These are phyloP conservation scores for Sporothrix sp. DNA, from an alignment of 2,329 filamentous ascomycete species.

Conservation along the genomic window DNA sequence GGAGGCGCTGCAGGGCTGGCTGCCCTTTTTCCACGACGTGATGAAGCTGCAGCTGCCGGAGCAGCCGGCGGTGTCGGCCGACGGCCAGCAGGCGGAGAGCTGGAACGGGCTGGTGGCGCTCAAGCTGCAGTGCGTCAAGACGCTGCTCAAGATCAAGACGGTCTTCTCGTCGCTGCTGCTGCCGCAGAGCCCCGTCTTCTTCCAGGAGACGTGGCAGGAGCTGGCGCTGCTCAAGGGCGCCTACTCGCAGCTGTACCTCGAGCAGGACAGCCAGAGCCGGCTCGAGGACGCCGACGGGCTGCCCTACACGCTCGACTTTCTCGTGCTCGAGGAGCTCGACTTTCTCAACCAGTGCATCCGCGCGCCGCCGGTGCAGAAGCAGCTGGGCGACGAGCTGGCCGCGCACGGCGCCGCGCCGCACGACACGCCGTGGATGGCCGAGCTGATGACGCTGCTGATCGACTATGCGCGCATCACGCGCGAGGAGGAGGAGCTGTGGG, in stretches of 20 bases:
- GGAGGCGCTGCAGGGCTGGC: conserved; percentile 73
- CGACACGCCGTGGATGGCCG: conserved; percentile 69
- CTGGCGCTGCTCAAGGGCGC: conserved; percentile 60
- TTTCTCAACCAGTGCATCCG: conserved; percentile 86
- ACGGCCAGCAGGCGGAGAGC: conserved; percentile 46
- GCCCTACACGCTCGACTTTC: conserved; percentile 89
- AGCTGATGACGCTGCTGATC: conserved; percentile 77
- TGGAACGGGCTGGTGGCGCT: conserved; percentile 79
- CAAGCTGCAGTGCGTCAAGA: conserved; percentile 91
- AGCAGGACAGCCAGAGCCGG: conserved; percentile 74
- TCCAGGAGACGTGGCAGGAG: conserved; percentile 84
- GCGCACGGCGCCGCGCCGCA: conserved; percentile 42
- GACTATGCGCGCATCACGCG: conserved; percentile 81
- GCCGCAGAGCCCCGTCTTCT: conserved; percentile 72
- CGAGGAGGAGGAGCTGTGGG: conserved; percentile 92
- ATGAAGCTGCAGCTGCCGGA: conserved; percentile 67
- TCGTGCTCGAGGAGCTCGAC: conserved; percentile 89
- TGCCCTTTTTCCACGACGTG: conserved; percentile 75
- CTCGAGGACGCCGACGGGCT: conserved; percentile 82
- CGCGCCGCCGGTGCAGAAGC: conserved; percentile 76
- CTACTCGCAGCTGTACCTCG: conserved; percentile 78
- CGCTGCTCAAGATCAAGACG: conserved; percentile 75
- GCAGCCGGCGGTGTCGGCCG: conserved; percentile 34
- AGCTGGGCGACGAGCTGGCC: conserved; percentile 72
- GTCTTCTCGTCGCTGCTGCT: conserved; percentile 77